Percentiles rank a stretch among this genome's conserved stretches.
Evolutionary conservation across 306 rosid genomes (phyloP).

Genomic region (Vachellia collinsii): DNA sequence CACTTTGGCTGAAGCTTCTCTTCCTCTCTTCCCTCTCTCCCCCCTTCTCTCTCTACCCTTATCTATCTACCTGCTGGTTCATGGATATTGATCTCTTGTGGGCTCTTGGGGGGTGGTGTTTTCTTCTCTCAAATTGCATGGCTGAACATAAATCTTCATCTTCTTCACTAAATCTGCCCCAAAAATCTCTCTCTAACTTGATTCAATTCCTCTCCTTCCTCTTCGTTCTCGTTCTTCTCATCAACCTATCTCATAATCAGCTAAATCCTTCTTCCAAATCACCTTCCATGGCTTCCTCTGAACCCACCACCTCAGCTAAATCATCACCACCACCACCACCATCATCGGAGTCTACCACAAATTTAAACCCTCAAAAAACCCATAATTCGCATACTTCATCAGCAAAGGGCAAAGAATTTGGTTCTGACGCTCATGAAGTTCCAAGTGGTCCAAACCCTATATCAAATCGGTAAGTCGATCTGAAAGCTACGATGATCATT

Average conservation of each 20-base stretch:
- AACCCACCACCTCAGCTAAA: slow-evolving; percentile 21
- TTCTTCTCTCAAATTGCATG: slow-evolving; percentile 91
- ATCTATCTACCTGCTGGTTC: slow-evolving; percentile 53
- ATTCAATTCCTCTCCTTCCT: slow-evolving; percentile 57
- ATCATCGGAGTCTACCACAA: slow-evolving; percentile 45
- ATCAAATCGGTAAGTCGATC: slow-evolving; percentile 58
- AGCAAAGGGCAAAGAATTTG: slow-evolving; percentile 52
- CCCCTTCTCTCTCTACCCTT: slow-evolving; percentile 23
- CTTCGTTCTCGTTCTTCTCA: slow-evolving; percentile 68
- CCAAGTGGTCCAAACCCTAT: slow-evolving; percentile 98
- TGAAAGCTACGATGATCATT: slow-evolving; percentile 26
- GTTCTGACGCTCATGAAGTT: slow-evolving; percentile 88
- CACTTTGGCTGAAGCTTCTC: slow-evolving; percentile 87
- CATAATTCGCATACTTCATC: slow-evolving; percentile 23
- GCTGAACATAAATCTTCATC: slow-evolving; percentile 70
- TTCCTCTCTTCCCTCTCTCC: slow-evolving; percentile 10
- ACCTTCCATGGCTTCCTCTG: slow-evolving; percentile 48
- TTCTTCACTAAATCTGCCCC: slow-evolving; percentile 45
- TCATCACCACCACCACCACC: slow-evolving; percentile 41
- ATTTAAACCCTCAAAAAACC: slow-evolving; percentile 51
- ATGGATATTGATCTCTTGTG: slow-evolving; percentile 99
- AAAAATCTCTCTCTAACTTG: slow-evolving; percentile 48
- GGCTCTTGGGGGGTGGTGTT: slow-evolving; percentile 96
- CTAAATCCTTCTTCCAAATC: slow-evolving; percentile 45
- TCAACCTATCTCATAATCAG: slow-evolving; percentile 46